Evolutionary conservation across 1,139 yeast species (phyloP).

Genomic region (Sugiyamaella japonica): DNA sequence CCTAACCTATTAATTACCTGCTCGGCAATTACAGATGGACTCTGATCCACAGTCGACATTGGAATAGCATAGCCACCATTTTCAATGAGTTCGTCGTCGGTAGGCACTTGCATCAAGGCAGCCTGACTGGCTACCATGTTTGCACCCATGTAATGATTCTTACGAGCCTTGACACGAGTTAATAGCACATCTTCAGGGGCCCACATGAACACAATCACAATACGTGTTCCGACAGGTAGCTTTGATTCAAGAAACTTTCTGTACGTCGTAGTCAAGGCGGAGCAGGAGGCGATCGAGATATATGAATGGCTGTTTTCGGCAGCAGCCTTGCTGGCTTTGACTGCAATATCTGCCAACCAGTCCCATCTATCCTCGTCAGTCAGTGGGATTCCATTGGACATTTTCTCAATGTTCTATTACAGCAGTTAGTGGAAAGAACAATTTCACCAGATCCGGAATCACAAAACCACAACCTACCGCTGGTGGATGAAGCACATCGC

Average conservation of each 20-base stretch:
- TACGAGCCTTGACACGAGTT: conserved; percentile 58
- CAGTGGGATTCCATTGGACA: conserved; percentile 77
- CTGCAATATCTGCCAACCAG: conserved; percentile 66
- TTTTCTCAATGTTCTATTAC: conserved; percentile 64
- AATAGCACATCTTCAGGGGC: conserved; percentile 62
- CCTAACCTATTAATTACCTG: neutral
- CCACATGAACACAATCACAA: conserved; percentile 65
- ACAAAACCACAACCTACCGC: conserved; percentile 35
- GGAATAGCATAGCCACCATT: conserved; percentile 25
- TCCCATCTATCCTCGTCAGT: conserved; percentile 90
- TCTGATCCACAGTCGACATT: conserved; percentile 18
- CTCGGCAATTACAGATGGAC: conserved; percentile 5
- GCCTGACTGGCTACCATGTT: conserved; percentile 81
- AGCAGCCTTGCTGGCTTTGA: conserved; percentile 39
- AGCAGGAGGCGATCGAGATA: conserved; percentile 67
- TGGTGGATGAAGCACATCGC: conserved; percentile 75
- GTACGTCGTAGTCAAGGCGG: conserved; percentile 73
- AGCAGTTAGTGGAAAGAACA: neutral
- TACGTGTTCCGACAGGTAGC: conserved; percentile 42
- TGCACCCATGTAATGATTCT: conserved; percentile 82
- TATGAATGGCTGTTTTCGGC: conserved; percentile 41
- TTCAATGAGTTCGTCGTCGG: conserved; percentile 36
- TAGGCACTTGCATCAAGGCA: conserved; percentile 70
- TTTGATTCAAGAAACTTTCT: conserved; percentile 54
- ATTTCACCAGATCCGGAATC: neutral